These are phyloP conservation scores for Pleurotus citrinopileatus DNA, from an alignment of 768 basidiomycete species.

Conservation along the genomic window DNA sequence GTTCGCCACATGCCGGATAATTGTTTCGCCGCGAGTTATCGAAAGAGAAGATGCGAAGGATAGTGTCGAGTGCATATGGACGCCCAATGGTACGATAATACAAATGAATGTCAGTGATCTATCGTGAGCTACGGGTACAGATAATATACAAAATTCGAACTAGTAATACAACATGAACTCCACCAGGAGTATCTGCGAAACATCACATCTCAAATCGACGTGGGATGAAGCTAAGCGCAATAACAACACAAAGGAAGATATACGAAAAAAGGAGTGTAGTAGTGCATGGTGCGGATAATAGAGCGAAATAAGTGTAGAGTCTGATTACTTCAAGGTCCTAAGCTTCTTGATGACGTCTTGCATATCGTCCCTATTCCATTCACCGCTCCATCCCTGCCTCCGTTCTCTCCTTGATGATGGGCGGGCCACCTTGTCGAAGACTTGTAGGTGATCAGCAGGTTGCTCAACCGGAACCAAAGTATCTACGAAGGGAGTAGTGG, in stretches of 20 bases:
- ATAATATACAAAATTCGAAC: not conserved
- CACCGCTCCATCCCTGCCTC: constrained; percentile 24
- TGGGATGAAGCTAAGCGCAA: not conserved
- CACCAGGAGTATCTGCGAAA: not conserved
- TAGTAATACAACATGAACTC: constrained; percentile 1
- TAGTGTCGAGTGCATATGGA: too few species aligned
- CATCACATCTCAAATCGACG: not conserved
- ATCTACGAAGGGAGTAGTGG: constrained; percentile 3
- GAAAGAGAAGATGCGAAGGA: too few species aligned
- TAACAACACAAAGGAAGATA: not conserved
- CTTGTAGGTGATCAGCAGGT: not conserved
- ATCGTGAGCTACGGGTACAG: not conserved
- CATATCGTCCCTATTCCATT: constrained; percentile 25
- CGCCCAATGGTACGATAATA: not conserved
- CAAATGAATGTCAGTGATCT: constrained; percentile 1
- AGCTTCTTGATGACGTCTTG: constrained; percentile 24
- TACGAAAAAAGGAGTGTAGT: not conserved
- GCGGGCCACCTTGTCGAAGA: not conserved
- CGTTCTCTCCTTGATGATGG: constrained; percentile 13
- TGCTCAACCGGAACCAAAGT: not conserved
- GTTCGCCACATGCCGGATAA: too few species aligned
- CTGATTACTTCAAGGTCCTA: constrained; percentile 19
- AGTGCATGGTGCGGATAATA: not conserved
- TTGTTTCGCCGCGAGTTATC: too few species aligned
- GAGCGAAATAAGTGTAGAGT: not conserved